A percentile compares a stretch with the other conserved stretches of the same genome.
phyloP scores from a whole-genome alignment of 306 rosid genomes.

The Abrus precatorius region DNA sequence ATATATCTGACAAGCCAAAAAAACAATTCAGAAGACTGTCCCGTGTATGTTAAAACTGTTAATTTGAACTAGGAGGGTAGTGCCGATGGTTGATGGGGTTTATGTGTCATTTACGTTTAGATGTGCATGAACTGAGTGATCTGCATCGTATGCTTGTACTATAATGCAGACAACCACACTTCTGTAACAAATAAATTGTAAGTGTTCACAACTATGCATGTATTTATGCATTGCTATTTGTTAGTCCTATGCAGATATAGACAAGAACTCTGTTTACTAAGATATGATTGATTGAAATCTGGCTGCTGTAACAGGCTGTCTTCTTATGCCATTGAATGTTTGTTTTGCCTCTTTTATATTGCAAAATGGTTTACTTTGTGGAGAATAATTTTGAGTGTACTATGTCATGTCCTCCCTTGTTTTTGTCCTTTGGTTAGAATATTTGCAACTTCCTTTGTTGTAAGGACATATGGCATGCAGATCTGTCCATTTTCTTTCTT shows the following conservation, averaged over 20 bases:
- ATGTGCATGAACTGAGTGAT: slow-evolving; percentile 28
- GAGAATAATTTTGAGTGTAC: not conserved
- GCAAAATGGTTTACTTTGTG: slow-evolving; percentile 32
- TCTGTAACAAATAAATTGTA: not conserved
- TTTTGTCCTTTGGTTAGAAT: too few relatives aligned
- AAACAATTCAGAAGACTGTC: slow-evolving; percentile 22
- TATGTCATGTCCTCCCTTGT: not conserved
- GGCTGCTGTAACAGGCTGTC: slow-evolving; percentile 15
- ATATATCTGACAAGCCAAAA: too few relatives aligned
- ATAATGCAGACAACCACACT: not conserved
- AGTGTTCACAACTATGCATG: not conserved
- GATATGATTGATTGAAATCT: slow-evolving; percentile 34
- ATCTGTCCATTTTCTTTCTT: not conserved
- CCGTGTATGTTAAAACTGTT: slow-evolving; percentile 15
- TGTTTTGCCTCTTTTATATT: slow-evolving; percentile 27
- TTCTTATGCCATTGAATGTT: slow-evolving; percentile 8
- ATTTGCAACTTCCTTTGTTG: too few relatives aligned
- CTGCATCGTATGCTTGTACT: slow-evolving; percentile 9
- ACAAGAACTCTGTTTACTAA: slow-evolving; percentile 6
- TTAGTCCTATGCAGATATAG: slow-evolving; percentile 24
- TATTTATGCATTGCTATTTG: slow-evolving; percentile 14
- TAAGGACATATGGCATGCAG: not conserved
- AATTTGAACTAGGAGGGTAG: slow-evolving; percentile 13
- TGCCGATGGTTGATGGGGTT: slow-evolving; percentile 14
- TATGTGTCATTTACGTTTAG: not conserved